These are phyloP conservation scores for Umbelopsis sp. DNA, from an alignment of 192 early-diverging fungal species.

Conservation along the genomic window DNA sequence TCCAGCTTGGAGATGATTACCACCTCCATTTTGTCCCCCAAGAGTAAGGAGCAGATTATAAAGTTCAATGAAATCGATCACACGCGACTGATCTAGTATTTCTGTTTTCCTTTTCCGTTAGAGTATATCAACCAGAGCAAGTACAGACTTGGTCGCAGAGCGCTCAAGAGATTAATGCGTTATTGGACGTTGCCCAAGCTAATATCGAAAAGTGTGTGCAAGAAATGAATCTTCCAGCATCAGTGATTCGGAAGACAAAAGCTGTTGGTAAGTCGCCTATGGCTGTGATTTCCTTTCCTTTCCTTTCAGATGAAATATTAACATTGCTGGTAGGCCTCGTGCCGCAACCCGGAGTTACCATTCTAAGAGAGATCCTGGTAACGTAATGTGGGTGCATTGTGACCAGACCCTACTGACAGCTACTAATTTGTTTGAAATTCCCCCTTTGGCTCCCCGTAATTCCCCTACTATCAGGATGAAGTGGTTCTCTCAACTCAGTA, in stretches of 20 bases:
- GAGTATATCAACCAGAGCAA: slow-evolving; percentile 44
- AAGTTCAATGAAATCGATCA: not conserved
- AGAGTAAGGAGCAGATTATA: slow-evolving; percentile 36
- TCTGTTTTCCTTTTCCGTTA: slow-evolving; percentile 15
- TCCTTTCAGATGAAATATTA: not conserved
- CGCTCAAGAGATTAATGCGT: slow-evolving; percentile 45
- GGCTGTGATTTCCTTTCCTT: not conserved
- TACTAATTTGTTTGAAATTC: slow-evolving; percentile 5
- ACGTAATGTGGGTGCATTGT: not conserved
- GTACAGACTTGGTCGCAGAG: slow-evolving; percentile 55
- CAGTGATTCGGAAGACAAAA: slow-evolving; percentile 73
- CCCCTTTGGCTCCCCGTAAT: not conserved
- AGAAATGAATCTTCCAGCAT: slow-evolving; percentile 69
- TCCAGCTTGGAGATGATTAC: slow-evolving; percentile 63
- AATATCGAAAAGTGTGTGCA: slow-evolving; percentile 60
- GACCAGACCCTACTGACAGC: slow-evolving; percentile 1
- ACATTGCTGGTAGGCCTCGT: slow-evolving; percentile 51
- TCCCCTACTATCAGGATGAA: slow-evolving; percentile 59
- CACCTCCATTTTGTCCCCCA: slow-evolving; percentile 70
- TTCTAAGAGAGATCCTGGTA: slow-evolving; percentile 77
- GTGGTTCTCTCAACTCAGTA: slow-evolving; percentile 77
- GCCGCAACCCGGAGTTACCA: slow-evolving; percentile 44
- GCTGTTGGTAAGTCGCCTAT: slow-evolving; percentile 60
- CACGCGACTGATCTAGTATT: not conserved
- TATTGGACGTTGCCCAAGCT: slow-evolving; percentile 78